A percentile compares a stretch with the other conserved stretches of the same genome.
Conservation (phyloP, 2,329 filamentous ascomycete genomes). For the Fusarium foetens region DNA sequence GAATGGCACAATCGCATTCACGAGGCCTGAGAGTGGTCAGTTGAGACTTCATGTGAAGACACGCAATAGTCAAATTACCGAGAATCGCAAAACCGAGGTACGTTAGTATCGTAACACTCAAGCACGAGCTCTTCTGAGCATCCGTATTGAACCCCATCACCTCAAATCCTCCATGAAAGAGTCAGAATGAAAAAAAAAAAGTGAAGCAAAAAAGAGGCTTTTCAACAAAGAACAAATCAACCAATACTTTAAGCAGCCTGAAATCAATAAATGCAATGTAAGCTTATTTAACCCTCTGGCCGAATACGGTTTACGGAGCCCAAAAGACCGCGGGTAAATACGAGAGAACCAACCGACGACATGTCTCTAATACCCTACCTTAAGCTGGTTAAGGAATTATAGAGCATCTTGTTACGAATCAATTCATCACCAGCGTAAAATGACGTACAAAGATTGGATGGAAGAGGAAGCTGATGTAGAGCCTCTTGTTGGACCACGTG, state of each 20-base stretch:
- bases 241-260: not conserved
- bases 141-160: constrained; percentile 2
- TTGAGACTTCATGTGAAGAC: not conserved
- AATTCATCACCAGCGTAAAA: constrained; percentile 1
- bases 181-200: not conserved
- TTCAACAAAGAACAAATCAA: not conserved
- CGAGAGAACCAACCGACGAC: not conserved
- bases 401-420: constrained; percentile 11
- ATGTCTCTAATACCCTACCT: not conserved
- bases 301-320: not conserved
- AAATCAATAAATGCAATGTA: not conserved
- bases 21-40: constrained; percentile 43
- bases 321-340: not conserved
- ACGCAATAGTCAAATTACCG: constrained; percentile 19
- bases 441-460: constrained; percentile 9
- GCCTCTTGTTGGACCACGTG: constrained; percentile 33
- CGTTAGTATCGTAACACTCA: constrained; percentile 28
- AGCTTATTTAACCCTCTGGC: not conserved
- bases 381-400: not conserved
- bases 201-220: not conserved
- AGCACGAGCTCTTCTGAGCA: not conserved
- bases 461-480: constrained; percentile 5
- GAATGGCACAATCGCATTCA: constrained; percentile 45
- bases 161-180: not conserved
- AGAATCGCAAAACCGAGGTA: constrained; percentile 44